A percentile compares a stretch with the other conserved stretches of the same genome.
Evolutionary conservation across 2,329 filamentous ascomycete genomes (phyloP).

Genomic region (Tolypocladium paradoxum): DNA sequence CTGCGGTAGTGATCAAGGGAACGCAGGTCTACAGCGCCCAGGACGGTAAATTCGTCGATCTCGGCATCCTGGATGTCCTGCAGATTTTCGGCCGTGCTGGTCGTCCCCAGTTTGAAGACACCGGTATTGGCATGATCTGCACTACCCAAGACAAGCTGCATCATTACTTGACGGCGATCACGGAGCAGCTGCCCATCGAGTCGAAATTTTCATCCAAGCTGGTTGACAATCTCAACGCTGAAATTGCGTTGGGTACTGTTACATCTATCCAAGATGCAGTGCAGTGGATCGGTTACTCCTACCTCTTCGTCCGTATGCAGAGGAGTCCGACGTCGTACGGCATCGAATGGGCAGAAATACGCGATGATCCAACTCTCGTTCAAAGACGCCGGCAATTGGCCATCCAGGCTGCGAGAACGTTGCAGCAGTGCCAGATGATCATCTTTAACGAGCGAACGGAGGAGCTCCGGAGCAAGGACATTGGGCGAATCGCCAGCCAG

Average conservation of each 20-base stretch:
- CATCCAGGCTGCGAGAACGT: conserved; percentile 73
- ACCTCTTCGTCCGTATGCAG: conserved; percentile 93
- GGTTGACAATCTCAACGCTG: conserved; percentile 93
- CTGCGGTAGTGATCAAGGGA: conserved; percentile 94
- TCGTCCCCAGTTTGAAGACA: conserved; percentile 94
- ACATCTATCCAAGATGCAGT: conserved; percentile 90
- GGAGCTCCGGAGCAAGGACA: conserved; percentile 85
- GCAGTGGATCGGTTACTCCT: conserved; percentile 96
- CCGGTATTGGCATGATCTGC: conserved; percentile 95
- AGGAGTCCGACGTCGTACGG: conserved; percentile 85
- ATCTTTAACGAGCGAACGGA: conserved; percentile 95
- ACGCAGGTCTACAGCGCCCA: conserved; percentile 95
- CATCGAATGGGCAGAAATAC: conserved; percentile 86
- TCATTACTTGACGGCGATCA: conserved; percentile 88
- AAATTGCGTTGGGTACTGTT: conserved; percentile 87
- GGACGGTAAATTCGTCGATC: conserved; percentile 90
- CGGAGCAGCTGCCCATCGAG: conserved; percentile 92
- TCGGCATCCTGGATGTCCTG: conserved; percentile 91
- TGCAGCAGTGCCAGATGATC: conserved; percentile 96
- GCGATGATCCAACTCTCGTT: conserved; percentile 79
- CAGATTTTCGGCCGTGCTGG: conserved; percentile 98
- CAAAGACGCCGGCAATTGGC: conserved; percentile 76
- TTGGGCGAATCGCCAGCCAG: conserved; percentile 93
- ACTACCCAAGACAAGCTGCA: conserved; percentile 88
- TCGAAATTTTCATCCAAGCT: conserved; percentile 91